These are phyloP conservation scores for Tylopilus plumbeoviolaceoides DNA, from an alignment of 768 basidiomycete genomes.

Conservation along the genomic window DNA sequence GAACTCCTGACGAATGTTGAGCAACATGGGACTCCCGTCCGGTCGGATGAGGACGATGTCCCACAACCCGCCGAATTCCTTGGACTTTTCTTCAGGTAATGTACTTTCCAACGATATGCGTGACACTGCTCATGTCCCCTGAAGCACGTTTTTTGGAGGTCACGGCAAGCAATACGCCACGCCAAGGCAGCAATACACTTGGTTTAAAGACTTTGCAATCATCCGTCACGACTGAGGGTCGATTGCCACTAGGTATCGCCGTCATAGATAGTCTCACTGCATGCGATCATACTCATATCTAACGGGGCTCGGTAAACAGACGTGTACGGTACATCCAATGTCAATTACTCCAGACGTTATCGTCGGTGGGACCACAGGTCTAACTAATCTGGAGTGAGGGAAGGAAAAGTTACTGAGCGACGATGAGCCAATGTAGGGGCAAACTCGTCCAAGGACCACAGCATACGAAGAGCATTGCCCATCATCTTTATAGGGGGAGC, in stretches of 20 bases:
- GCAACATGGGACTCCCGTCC: neutral
- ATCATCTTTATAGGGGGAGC: too few species aligned
- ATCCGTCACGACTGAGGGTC: constrained; percentile 18
- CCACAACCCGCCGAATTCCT: neutral
- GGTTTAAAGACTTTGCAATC: constrained; percentile 70
- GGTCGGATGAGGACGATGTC: neutral
- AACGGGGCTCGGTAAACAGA: too few species aligned
- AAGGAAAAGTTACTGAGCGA: too few species aligned
- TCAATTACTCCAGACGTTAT: too few species aligned
- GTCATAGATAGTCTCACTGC: too few species aligned
- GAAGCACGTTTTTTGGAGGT: constrained; percentile 68
- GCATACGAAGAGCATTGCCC: too few species aligned
- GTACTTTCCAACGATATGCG: neutral
- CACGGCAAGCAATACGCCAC: constrained; percentile 29
- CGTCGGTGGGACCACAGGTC: too few species aligned
- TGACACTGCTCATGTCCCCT: neutral
- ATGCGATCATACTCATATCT: too few species aligned
- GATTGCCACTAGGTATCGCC: neutral
- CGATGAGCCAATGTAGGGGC: too few species aligned
- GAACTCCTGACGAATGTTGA: neutral
- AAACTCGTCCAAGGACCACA: too few species aligned
- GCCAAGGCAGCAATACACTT: constrained; percentile 69
- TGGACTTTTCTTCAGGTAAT: constrained; percentile 75
- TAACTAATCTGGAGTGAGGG: too few species aligned
- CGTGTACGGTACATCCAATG: too few species aligned